Percentiles rank a stretch among this genome's conserved stretches.
Conservation (phyloP, 1,284 basidiomycete species). For the Ustilago esculenta region DNA sequence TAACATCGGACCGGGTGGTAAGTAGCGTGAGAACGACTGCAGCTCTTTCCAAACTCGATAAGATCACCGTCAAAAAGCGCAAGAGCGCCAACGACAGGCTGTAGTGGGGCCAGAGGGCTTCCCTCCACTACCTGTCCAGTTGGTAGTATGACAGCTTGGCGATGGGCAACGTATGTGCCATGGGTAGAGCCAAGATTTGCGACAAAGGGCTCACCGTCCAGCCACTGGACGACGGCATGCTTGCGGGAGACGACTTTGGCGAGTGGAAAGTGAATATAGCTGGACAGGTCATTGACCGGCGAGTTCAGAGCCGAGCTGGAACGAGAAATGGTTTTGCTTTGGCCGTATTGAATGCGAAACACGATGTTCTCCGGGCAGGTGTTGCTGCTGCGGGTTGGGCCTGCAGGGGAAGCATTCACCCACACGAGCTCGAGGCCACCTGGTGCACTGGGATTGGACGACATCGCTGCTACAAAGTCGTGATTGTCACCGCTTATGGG, state of each 20-base stretch:
- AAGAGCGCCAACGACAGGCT: constrained; percentile 1
- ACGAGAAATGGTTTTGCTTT: constrained; percentile 15
- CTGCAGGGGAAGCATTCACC: constrained; percentile 27
- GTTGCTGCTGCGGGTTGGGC: constrained; percentile 2
- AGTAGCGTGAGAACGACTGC: neutral
- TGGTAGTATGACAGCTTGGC: neutral
- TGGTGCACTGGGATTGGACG: too few relatives aligned
- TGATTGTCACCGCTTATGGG: too few relatives aligned
- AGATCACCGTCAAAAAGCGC: constrained; percentile 11
- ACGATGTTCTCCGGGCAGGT: neutral
- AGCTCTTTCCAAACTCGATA: constrained; percentile 28
- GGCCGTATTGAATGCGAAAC: constrained; percentile 9
- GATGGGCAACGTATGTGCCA: constrained; percentile 32
- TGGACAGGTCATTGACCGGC: constrained; percentile 34
- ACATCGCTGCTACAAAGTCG: too few relatives aligned
- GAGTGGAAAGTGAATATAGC: constrained; percentile 7
- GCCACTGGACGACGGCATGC: constrained; percentile 40
- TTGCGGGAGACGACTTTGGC: constrained; percentile 43
- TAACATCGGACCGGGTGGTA: constrained; percentile 30
- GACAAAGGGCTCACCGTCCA: constrained; percentile 6
- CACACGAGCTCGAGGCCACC: constrained; percentile 28
- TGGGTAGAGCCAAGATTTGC: constrained; percentile 36
- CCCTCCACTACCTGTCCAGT: neutral
- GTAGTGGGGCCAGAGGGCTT: neutral
- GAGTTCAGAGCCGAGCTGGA: neutral